Base-by-base conservation (phyloP, 2,329 filamentous ascomycete species). In the Trichoderma sp. region DNA sequence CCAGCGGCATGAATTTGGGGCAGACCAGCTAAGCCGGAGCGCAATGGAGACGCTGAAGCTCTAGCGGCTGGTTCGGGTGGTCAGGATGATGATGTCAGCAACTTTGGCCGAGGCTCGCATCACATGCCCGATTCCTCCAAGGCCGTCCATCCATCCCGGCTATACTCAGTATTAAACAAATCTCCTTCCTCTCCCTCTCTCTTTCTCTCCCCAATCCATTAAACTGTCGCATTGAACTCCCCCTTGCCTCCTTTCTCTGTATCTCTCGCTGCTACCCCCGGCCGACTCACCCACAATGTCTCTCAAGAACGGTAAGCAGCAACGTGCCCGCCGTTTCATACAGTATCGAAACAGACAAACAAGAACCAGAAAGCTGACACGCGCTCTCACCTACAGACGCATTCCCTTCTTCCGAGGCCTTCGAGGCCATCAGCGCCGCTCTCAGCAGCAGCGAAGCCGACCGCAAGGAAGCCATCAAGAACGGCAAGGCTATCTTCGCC, bases 371-470 rank as follows among this genome's bases (percentile, higher is more conserved):
- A 29, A 35, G 37, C 61, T 65, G 35, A 65, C 50, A 8, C 22
- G 34, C 48, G 25, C 45, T 15, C 59, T 25, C 22, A 22, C n/a
- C 39, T 3, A 7, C 70, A 93, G 91, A 88, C 80, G 89, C 89
- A 73, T 97, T 97, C 82, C 94, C 95, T 72, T 89, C 94, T 76
- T 98, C 95, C 69, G 89, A 82, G 72, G 93, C 94, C 73, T 99
- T 99, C 81, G 95, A 99, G 78, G 86, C 84, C 76, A 97, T 99
- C 85, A 88, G 92, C 80, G 77, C 82, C 64, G 87, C 89, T 63
- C 89, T 99, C 71, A 81, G 84, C 75, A 79, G 84, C 75, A 79
- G 88, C 79, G 89, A 91, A 32, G 86, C 87, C 72, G 92, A 93
- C 75, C 89, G 90, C 81, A 91, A 96, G 83, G 90, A 93, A 72